A percentile compares a stretch with the other conserved stretches of the same genome.
Conservation (phyloP, 805 yeast species). For the Kregervanrija fluxuum region DNA sequence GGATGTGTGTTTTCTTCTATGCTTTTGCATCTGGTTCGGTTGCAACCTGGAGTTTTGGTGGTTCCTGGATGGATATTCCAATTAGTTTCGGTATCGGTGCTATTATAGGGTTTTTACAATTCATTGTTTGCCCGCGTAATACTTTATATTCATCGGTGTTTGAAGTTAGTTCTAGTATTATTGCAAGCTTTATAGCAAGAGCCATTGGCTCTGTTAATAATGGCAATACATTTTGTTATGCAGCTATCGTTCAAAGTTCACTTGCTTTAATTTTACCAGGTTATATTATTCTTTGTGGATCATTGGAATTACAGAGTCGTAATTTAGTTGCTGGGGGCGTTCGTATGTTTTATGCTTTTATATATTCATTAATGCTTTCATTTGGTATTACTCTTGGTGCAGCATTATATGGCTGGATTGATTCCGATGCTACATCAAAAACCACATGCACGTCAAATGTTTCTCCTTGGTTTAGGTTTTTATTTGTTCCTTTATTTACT, state of each 20-base stretch:
- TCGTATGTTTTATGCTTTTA: constrained; percentile 93
- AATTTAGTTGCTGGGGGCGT: constrained; percentile 92
- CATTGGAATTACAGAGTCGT: constrained; percentile 82
- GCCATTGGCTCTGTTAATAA: constrained; percentile 78
- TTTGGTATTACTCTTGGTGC: constrained; percentile 94
- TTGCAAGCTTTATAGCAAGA: constrained; percentile 79
- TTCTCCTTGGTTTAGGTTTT: constrained; percentile 51
- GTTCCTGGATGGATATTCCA: constrained; percentile 86
- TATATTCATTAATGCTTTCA: constrained; percentile 83
- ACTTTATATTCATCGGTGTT: constrained; percentile 82
- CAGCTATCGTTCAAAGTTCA: constrained; percentile 86
- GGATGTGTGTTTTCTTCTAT: constrained; percentile 72
- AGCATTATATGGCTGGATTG: constrained; percentile 93
- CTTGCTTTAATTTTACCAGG: constrained; percentile 91
- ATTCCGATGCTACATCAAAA: constrained; percentile 58
- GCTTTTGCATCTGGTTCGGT: constrained; percentile 77
- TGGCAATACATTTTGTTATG: constrained; percentile 68
- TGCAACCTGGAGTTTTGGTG: constrained; percentile 81
- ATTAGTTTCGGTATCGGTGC: constrained; percentile 72
- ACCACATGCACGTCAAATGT: constrained; percentile 50
- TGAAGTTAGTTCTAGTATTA: constrained; percentile 86
- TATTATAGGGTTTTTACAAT: constrained; percentile 79
- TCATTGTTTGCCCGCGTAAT: constrained; percentile 72
- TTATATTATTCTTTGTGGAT: constrained; percentile 86
- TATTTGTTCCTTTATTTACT: constrained; percentile 76